Evolutionary conservation across 805 yeast genomes (phyloP), one percentile per base, ranked within the genome.

Genomic region (Wickerhamomyces subpelliculosus): DNA sequence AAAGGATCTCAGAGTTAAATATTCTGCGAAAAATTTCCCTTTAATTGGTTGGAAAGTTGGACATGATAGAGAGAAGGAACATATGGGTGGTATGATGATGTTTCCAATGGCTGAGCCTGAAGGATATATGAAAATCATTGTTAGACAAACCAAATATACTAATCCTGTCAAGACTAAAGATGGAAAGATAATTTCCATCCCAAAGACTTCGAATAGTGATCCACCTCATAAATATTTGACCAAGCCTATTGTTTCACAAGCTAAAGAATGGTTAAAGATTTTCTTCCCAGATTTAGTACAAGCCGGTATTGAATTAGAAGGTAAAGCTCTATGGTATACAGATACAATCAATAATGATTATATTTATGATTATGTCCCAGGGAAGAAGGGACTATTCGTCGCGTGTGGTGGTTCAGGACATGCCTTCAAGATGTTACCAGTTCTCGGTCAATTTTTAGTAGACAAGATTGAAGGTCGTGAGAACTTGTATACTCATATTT

Each of bases 401-500:
- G 59, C 61, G 2, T 44, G 53, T 46, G 64, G 65, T 32, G 65
- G 62, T 13, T 60, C 64, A 3, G 64, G 62, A 3, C 65, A 61
- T 47, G 64, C 58, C 0, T 61, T 61, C 47, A 60, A 61, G 43
- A 49, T 59, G 54, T 42, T 59, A 10, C 64, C 65, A 5, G 62
- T 58, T 7, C 37, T 59, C 24, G 64, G 63, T 1, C 51, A 46
- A 32, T 55, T 51, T 32, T 37, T 58, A 29, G 63, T 60, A 11
- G 57, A 59, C 27, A 27, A 38, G 12, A 23, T 49, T 18, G 32
- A 41, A 30, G 46, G 40, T 13, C 13, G 27, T 11, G 14, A 10
- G 4, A 40, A 43, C 25, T 38, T 30, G 10, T 47, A 41, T 24
- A 48, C 52, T 6, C 37, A 45, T 16, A 10, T 36, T 6, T 48